phyloP scores from a whole-genome alignment of 805 yeast genomes.

The Metschnikowia similis region DNA sequence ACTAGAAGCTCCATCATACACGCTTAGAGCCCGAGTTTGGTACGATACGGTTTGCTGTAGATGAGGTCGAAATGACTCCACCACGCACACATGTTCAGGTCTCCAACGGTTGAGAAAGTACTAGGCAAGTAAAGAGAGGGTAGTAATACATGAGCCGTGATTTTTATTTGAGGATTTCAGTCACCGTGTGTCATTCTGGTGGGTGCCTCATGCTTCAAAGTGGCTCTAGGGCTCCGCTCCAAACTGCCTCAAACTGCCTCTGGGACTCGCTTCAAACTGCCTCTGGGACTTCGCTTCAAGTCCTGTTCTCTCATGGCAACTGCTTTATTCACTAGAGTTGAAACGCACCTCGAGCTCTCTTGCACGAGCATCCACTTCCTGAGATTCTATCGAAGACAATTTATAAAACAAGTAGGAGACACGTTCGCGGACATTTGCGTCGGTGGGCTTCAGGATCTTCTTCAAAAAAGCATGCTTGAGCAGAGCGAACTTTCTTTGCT shows the following conservation, averaged over 20 bases:
- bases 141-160: no score
- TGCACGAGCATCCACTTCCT: slow-evolving; percentile 10
- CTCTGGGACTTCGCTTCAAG: no score
- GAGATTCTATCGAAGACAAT: slow-evolving; percentile 11
- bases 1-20: background rate
- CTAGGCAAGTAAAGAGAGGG: no score
- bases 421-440: slow-evolving; percentile 14
- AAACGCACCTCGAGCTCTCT: slow-evolving; percentile 16
- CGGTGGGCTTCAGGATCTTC: slow-evolving; percentile 11
- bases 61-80: no score
- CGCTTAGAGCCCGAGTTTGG: background rate
- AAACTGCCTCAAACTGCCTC: no score
- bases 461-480: slow-evolving; percentile 10
- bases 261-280: no score
- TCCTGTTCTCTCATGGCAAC: background rate
- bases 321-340: slow-evolving; percentile 4
- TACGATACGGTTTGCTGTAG: no score
- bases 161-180: no score
- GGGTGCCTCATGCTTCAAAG: no score
- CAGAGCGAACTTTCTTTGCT: slow-evolving; percentile 8
- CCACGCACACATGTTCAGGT: background rate
- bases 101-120: no score
- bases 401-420: slow-evolving; percentile 20
- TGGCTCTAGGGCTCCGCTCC: no score
- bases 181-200: no score